Percentiles rank a stretch among this genome's conserved stretches.
Evolutionary conservation across 2,329 filamentous ascomycete genomes (phyloP).

Genomic region (Cryphonectria naterciae): DNA sequence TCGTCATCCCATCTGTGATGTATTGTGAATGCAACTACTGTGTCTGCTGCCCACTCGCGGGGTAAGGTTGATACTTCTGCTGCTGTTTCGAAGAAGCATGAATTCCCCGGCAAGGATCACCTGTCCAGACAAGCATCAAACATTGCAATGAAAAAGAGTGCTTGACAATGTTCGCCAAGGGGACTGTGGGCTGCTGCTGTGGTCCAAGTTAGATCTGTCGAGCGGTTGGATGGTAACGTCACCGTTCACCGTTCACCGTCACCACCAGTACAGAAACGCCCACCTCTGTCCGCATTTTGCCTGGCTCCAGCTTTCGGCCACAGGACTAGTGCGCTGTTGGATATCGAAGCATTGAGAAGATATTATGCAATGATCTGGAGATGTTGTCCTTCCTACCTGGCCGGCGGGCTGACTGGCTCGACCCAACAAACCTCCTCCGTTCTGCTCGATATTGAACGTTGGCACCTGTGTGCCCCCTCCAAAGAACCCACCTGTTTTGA

Average conservation of each 20-base stretch:
- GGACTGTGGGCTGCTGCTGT: slow-evolving; percentile 23
- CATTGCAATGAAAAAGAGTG: slow-evolving; percentile 37
- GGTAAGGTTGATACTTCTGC: slow-evolving; percentile 34
- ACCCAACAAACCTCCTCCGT: not conserved
- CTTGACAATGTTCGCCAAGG: slow-evolving; percentile 25
- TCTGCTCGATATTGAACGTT: not conserved
- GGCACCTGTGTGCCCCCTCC: not conserved
- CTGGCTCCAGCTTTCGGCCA: not conserved
- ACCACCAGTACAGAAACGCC: not conserved
- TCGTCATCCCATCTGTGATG: slow-evolving; percentile 22
- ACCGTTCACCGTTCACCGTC: not conserved
- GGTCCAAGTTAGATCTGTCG: not conserved
- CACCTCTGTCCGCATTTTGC: not conserved
- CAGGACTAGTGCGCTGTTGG: not conserved
- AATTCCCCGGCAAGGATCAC: slow-evolving; percentile 43
- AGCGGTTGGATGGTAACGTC: slow-evolving; percentile 9
- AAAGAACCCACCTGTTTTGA: not conserved
- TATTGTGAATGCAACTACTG: slow-evolving; percentile 9
- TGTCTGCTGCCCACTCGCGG: slow-evolving; percentile 26
- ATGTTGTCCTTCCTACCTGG: not conserved
- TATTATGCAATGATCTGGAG: not conserved
- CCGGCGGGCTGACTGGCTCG: not conserved
- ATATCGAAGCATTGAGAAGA: not conserved
- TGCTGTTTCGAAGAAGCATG: slow-evolving; percentile 46
- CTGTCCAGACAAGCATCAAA: slow-evolving; percentile 53